phyloP scores from a whole-genome alignment of 179 eudicot species.

The Kewa caespitosa region DNA sequence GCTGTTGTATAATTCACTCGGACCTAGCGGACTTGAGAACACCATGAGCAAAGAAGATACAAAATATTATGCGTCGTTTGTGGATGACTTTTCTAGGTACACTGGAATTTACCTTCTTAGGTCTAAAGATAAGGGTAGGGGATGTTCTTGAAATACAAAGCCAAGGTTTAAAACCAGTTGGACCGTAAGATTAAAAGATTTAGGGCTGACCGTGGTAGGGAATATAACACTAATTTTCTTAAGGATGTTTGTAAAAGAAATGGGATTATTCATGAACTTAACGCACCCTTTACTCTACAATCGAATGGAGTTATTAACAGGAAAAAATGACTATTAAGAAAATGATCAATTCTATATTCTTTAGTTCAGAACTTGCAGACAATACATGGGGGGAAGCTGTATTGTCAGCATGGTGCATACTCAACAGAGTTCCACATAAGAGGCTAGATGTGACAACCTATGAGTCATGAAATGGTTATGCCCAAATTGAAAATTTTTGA shows the following conservation, averaged over 20 bases:
- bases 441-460: not conserved
- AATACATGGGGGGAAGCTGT: conserved; percentile 16
- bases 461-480: not conserved
- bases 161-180: not conserved
- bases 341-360: conserved; percentile 7
- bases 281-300: not conserved
- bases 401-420: conserved; percentile 10
- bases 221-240: not conserved
- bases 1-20: not conserved
- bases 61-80: not conserved
- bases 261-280: not conserved
- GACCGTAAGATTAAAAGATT: conserved; percentile 3
- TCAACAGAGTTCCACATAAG: too few relatives aligned
- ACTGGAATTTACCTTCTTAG: not conserved
- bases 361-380: conserved; percentile 5
- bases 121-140: not conserved
- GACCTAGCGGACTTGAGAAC: conserved; percentile 1
- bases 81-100: not conserved
- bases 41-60: not conserved
- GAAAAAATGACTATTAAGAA: conserved; percentile 3
- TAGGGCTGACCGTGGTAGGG: not conserved
- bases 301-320: not conserved
- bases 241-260: not conserved
- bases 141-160: not conserved
- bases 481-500: not conserved